Base-by-base conservation (phyloP, 345 rosid species). In the Pelargonium nanum region DNA sequence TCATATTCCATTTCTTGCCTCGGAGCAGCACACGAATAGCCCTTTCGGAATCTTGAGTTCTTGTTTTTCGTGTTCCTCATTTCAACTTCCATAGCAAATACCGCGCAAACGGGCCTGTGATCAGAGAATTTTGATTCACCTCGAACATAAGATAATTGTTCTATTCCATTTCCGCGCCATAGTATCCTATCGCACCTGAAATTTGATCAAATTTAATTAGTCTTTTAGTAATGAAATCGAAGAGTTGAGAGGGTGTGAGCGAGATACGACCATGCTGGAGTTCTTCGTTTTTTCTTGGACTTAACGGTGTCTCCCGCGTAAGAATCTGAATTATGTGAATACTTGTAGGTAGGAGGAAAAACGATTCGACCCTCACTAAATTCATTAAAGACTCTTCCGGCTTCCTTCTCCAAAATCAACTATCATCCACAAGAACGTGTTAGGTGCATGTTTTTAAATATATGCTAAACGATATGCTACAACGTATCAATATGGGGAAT, bases 271-370 rank as follows among this genome's bases (percentile, higher is more conserved):
- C 99, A 94, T 56, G 97, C 99, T 4, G 99, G 99, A 0, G 99
- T 94, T 57, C 99, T 81, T 17, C 99, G 92, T 75, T 90, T 90
- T 78, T 78, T 94, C 88, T 81, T 93, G 59, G 96, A 80, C 64
- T 94, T 94, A 1, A 70, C 86, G 6, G 77, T 86, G 78, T 90
- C 96, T 44, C 99, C 96, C 4, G 96, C 86, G 30, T 88, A 90
- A 28, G 87, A 77, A 65, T 94, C 99, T 24, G 99, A 94, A 68
- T 88, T 88, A 5, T 83, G 84, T 0, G 92, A 63, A 63, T 87
- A 88, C 60, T 94, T 90, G 78, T 94, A 94, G 1, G 99, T 90
- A 1, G 99, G 99, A 28, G 96, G 90, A 54, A 94, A 94, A 26
- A 71, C 20, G 56, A 90, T 88, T 51, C 76, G 72, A 57, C 97